Conservation (phyloP, 805 yeast species). For the Kodamaea kaohsiungensis region DNA sequence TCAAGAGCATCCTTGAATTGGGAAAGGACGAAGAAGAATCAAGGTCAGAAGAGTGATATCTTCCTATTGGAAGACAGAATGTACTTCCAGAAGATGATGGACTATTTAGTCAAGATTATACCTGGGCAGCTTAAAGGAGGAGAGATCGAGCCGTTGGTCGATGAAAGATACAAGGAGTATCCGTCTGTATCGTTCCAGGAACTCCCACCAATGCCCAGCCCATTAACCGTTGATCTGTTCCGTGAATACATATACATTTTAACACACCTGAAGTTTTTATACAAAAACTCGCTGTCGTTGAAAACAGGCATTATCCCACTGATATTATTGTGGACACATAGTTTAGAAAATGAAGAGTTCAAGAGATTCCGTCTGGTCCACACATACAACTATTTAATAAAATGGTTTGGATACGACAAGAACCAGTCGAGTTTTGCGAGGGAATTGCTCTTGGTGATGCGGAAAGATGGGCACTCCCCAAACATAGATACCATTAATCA, state of each 20-base stretch:
- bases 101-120: slow-evolving; percentile 29
- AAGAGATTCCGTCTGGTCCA: slow-evolving; percentile 32
- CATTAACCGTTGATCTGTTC: slow-evolving; percentile 29
- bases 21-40: slow-evolving; percentile 19
- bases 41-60: slow-evolving; percentile 22
- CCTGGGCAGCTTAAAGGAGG: slow-evolving; percentile 27
- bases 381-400: slow-evolving; percentile 41
- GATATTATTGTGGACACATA: slow-evolving; percentile 40
- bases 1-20: slow-evolving; percentile 28
- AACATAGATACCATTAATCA: slow-evolving; percentile 42
- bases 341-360: slow-evolving; percentile 30
- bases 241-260: slow-evolving; percentile 36
- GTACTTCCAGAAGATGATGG: slow-evolving; percentile 35
- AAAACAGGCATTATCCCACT: slow-evolving; percentile 38
- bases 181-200: slow-evolving; percentile 29
- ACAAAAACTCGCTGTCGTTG: slow-evolving; percentile 34
- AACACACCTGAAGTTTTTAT: slow-evolving; percentile 35
- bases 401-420: slow-evolving; percentile 41
- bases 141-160: not conserved
- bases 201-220: slow-evolving; percentile 34
- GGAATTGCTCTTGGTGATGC: slow-evolving; percentile 40
- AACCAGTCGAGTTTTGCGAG: slow-evolving; percentile 43
- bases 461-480: slow-evolving; percentile 41
- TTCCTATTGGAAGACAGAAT: slow-evolving; percentile 29
- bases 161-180: slow-evolving; percentile 12